Conservation (phyloP, 371 early-diverging fungal species). For the Dichotomocladium elegans region DNA sequence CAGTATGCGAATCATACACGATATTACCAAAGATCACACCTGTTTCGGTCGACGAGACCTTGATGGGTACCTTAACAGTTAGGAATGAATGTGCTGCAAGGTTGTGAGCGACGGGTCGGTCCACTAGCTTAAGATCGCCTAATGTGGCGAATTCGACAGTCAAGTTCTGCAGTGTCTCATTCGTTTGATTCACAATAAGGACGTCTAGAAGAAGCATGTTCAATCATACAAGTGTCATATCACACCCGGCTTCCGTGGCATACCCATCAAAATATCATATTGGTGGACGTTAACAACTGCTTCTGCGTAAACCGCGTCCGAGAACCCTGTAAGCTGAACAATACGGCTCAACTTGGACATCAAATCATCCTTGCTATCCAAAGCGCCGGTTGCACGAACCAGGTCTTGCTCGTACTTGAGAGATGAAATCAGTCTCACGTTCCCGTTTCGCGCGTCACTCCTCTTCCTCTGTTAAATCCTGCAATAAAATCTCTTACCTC, state of each 20-base stretch:
- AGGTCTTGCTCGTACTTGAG: constrained; percentile 78
- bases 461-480: no score
- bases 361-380: constrained; percentile 66
- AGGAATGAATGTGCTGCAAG: constrained; percentile 93
- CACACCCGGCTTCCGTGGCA: not conserved
- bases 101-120: constrained; percentile 87
- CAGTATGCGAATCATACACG: constrained; percentile 89
- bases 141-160: constrained; percentile 96
- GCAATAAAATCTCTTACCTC: constrained; percentile 44
- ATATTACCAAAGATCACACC: constrained; percentile 98
- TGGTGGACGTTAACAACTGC: constrained; percentile 95
- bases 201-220: constrained; percentile 59
- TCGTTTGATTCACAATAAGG: constrained; percentile 97
- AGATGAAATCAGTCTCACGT: no score
- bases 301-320: constrained; percentile 99
- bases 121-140: constrained; percentile 96
- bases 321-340: constrained; percentile 96
- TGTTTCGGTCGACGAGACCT: constrained; percentile 96
- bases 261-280: constrained; percentile 92
- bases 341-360: constrained; percentile 87
- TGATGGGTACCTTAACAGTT: constrained; percentile 92
- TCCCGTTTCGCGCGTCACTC: no score
- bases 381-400: constrained; percentile 80
- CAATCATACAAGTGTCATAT: not conserved
- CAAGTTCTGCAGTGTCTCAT: constrained; percentile 93